Percentiles rank a stretch among this genome's conserved stretches.
phyloP scores from a whole-genome alignment of 1,139 yeast species.

The Taphrina flavorubra region DNA sequence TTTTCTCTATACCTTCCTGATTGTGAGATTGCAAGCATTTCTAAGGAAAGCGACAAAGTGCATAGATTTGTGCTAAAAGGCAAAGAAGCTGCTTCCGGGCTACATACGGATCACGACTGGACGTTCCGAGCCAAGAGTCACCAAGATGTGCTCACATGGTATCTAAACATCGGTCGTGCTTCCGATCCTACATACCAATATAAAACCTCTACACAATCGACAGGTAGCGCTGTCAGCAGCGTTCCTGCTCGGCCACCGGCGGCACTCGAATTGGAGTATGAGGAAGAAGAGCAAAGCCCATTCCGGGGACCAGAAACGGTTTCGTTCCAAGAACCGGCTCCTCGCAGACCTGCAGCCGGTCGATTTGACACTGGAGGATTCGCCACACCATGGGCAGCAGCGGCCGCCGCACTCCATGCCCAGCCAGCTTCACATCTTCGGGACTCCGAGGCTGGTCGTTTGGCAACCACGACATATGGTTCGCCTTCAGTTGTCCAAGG shows the following conservation, averaged over 20 bases:
- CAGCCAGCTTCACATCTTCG: constrained; percentile 16
- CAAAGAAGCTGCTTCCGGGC: constrained; percentile 64
- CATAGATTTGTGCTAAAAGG: constrained; percentile 83
- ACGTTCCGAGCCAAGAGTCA: constrained; percentile 86
- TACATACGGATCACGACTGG: constrained; percentile 79
- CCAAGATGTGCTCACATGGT: constrained; percentile 83
- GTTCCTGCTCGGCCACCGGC: constrained; percentile 7
- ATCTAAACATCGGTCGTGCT: constrained; percentile 62
- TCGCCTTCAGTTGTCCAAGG: neutral
- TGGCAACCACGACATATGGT: constrained; percentile 36
- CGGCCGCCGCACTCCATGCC: constrained; percentile 27
- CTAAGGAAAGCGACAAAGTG: constrained; percentile 64
- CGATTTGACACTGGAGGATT: constrained; percentile 29
- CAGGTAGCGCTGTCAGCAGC: constrained; percentile 2
- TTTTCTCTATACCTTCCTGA: constrained; percentile 83
- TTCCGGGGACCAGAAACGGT: constrained; percentile 37
- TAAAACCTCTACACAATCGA: neutral
- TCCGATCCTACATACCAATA: constrained; percentile 34
- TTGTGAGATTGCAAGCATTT: constrained; percentile 81
- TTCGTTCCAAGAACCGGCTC: neutral
- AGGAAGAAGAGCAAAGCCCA: constrained; percentile 30
- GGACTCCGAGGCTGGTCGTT: constrained; percentile 14
- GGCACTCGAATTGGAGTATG: constrained; percentile 14
- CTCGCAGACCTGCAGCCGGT: constrained; percentile 34
- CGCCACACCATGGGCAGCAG: constrained; percentile 29